A percentile compares a stretch with the other conserved stretches of the same genome.
Conservation (phyloP, 2,329 filamentous ascomycete species). For the Anthostomella pinea region DNA sequence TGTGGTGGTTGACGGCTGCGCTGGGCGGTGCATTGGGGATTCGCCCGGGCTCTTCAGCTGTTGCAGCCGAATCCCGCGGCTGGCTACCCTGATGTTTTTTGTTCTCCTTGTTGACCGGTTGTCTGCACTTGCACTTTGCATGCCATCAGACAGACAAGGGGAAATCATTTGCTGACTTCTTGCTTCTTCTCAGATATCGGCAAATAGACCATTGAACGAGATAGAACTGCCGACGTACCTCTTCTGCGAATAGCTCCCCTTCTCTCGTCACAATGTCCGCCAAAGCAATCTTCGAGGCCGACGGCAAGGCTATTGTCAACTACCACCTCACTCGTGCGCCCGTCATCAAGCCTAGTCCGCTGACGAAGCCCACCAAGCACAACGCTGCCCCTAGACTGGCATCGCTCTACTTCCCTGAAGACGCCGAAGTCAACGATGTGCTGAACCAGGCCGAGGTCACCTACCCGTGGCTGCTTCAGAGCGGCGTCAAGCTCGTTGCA, state of each 20-base stretch:
- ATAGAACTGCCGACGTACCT: constrained; percentile 27
- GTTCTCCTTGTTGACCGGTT: neutral
- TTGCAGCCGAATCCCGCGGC: neutral
- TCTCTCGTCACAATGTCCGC: constrained; percentile 68
- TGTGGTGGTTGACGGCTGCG: too few species aligned
- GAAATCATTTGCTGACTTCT: constrained; percentile 19
- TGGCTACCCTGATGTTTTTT: too few species aligned
- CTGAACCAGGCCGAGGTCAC: constrained; percentile 94
- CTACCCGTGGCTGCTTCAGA: constrained; percentile 89
- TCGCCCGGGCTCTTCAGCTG: constrained; percentile 9
- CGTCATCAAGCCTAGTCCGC: constrained; percentile 96
- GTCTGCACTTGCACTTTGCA: constrained; percentile 14
- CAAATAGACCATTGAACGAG: constrained; percentile 13
- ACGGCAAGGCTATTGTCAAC: constrained; percentile 99
- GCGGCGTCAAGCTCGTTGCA: constrained; percentile 89
- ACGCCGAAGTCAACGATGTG: constrained; percentile 75
- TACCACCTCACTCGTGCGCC: constrained; percentile 98
- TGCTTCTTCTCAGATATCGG: constrained; percentile 15
- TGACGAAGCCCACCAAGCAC: constrained; percentile 79
- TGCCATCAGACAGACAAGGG: constrained; percentile 6
- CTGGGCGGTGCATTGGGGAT: too few species aligned
- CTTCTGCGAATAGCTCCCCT: constrained; percentile 16
- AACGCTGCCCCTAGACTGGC: constrained; percentile 90
- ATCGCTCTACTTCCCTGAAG: constrained; percentile 88
- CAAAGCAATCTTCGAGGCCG: constrained; percentile 97